These are phyloP conservation scores for Penicillium brevicompactum DNA, from an alignment of 2,329 filamentous ascomycete genomes.

Conservation along the genomic window DNA sequence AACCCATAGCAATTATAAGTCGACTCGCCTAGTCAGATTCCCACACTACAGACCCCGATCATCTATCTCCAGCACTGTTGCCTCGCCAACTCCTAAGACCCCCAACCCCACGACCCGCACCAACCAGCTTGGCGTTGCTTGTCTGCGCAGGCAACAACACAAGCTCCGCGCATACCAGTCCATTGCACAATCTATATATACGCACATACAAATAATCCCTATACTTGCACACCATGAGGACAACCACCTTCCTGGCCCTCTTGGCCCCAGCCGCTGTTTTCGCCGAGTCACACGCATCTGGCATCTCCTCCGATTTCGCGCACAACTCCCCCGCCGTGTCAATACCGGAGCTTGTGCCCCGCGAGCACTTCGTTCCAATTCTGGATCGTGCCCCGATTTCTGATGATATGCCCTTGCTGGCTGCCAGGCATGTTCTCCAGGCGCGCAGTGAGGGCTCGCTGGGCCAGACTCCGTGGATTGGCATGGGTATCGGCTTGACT, in stretches of 20 bases:
- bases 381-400: not conserved
- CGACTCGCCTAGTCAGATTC: not conserved
- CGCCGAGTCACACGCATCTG: constrained; percentile 17
- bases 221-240: constrained; percentile 18
- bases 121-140: constrained; percentile 29
- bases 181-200: not conserved
- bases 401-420: constrained; percentile 7
- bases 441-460: constrained; percentile 42
- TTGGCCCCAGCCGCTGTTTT: constrained; percentile 22
- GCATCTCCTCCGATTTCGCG: constrained; percentile 12
- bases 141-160: constrained; percentile 14
- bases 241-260: constrained; percentile 16
- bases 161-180: constrained; percentile 4
- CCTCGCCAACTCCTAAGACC: constrained; percentile 24
- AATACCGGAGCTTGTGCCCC: constrained; percentile 20
- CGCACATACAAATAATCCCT: not conserved
- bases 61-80: constrained; percentile 18
- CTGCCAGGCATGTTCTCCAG: constrained; percentile 30
- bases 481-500: constrained; percentile 44
- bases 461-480: constrained; percentile 45
- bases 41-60: not conserved
- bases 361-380: constrained; percentile 2
- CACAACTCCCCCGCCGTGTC: constrained; percentile 20
- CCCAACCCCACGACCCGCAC: constrained; percentile 21
- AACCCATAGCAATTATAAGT: not conserved